Evolutionary conservation across 116 monocot genomes (phyloP).

Genomic region (Thalassia testudinum): DNA sequence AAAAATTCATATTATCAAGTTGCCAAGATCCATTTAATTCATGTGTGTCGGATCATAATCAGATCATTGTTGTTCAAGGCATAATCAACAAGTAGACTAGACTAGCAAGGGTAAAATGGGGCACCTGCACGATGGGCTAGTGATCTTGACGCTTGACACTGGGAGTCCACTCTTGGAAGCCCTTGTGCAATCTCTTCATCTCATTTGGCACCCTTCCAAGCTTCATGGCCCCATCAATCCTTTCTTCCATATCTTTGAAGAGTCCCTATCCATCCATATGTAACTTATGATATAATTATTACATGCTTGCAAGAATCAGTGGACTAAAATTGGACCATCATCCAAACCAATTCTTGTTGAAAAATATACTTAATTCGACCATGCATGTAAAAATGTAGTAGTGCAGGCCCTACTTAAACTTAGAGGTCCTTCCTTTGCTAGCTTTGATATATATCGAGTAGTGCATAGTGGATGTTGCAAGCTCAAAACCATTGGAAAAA

Average conservation of each 20-base stretch:
- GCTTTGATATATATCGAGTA: no score
- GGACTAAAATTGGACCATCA: background rate
- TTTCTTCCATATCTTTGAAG: constrained; percentile 35
- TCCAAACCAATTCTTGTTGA: no score
- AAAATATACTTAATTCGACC: no score
- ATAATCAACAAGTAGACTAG: no score
- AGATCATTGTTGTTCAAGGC: no score
- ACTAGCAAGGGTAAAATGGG: no score
- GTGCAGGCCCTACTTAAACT: no score
- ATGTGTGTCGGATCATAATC: no score
- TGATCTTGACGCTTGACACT: constrained; percentile 25
- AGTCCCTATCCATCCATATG: constrained; percentile 8
- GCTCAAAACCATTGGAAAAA: background rate
- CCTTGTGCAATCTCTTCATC: constrained; percentile 12
- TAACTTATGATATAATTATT: background rate
- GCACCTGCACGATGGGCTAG: constrained; percentile 51
- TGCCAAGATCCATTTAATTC: no score
- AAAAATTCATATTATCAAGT: no score
- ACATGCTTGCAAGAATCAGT: background rate
- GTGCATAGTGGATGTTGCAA: background rate
- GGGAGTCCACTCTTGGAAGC: constrained; percentile 36
- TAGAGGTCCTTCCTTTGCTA: no score
- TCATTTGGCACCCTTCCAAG: constrained; percentile 22
- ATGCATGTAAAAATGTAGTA: no score
- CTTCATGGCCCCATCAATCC: constrained; percentile 13